Percentiles rank a stretch among this genome's conserved stretches.
Conservation (phyloP, 1,284 basidiomycete species). For the Ganoderma leucocontextum region DNA sequence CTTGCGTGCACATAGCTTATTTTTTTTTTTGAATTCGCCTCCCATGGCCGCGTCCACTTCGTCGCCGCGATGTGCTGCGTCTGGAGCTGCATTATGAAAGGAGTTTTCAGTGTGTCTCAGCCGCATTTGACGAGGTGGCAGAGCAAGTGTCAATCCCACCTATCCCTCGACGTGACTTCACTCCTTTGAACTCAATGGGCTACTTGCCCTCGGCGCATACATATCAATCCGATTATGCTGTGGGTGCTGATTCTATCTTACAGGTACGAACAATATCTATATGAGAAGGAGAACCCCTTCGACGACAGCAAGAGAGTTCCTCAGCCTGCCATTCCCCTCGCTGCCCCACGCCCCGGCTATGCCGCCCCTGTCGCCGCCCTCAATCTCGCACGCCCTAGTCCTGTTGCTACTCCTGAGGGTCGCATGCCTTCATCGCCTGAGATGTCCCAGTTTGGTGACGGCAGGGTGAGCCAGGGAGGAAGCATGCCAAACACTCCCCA, state of each 20-base stretch:
- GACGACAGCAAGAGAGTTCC: conserved; percentile 48
- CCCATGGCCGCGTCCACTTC: neutral
- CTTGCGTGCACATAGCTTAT: neutral
- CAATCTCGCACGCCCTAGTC: conserved; percentile 58
- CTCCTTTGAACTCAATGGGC: neutral
- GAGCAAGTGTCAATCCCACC: neutral
- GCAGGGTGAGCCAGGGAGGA: conserved; percentile 43
- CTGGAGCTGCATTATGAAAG: no score
- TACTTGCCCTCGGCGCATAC: neutral
- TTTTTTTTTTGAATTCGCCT: neutral
- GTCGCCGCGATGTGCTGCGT: no score
- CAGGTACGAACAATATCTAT: conserved; percentile 73
- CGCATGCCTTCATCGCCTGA: conserved; percentile 44
- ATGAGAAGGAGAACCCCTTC: conserved; percentile 56
- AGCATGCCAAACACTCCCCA: conserved; percentile 61
- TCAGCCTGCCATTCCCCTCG: conserved; percentile 56
- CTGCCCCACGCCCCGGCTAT: conserved; percentile 76
- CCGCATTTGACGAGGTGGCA: neutral
- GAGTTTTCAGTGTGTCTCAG: neutral
- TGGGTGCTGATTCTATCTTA: neutral
- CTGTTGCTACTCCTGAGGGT: conserved; percentile 48
- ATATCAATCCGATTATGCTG: neutral
- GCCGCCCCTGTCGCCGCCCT: conserved; percentile 71
- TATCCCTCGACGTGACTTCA: neutral
- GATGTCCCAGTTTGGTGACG: conserved; percentile 51